Conservation (phyloP, 2,329 filamentous ascomycete species). For the Bipolaris gigantea region DNA sequence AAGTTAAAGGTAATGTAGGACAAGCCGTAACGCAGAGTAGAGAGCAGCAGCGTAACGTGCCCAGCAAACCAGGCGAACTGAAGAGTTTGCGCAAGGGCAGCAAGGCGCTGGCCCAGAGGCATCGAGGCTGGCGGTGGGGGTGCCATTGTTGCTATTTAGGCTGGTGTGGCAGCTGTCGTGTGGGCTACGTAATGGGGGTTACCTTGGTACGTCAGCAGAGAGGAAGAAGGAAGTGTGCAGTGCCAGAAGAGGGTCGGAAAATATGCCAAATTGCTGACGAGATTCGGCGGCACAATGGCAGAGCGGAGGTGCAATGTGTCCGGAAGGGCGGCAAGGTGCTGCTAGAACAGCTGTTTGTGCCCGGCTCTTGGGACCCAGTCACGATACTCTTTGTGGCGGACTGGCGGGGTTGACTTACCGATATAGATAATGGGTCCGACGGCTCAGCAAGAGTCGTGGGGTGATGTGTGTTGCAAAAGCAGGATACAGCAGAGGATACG, state of each 20-base stretch:
- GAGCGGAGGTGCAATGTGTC: constrained; percentile 41
- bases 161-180: constrained; percentile 28
- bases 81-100: constrained; percentile 81
- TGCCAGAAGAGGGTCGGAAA: constrained; percentile 19
- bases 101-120: constrained; percentile 73
- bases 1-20: constrained; percentile 91
- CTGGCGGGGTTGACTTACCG: constrained; percentile 33
- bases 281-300: constrained; percentile 5
- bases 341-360: constrained; percentile 8
- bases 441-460: constrained; percentile 1
- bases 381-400: constrained; percentile 33
- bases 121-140: constrained; percentile 71
- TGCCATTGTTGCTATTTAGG: constrained; percentile 58
- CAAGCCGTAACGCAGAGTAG: constrained; percentile 78
- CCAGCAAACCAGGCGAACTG: constrained; percentile 78
- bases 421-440: constrained; percentile 20
- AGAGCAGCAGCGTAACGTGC: constrained; percentile 82
- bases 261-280: constrained; percentile 14
- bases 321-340: constrained; percentile 36
- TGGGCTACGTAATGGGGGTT: constrained; percentile 24
- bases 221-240: constrained; percentile 14
- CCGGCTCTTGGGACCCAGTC: constrained; percentile 33
- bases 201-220: constrained; percentile 30
- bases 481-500: neutral
- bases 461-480: neutral